Base-by-base conservation (phyloP, 1,139 yeast species). In the Magnusiomyces fungicola region DNA sequence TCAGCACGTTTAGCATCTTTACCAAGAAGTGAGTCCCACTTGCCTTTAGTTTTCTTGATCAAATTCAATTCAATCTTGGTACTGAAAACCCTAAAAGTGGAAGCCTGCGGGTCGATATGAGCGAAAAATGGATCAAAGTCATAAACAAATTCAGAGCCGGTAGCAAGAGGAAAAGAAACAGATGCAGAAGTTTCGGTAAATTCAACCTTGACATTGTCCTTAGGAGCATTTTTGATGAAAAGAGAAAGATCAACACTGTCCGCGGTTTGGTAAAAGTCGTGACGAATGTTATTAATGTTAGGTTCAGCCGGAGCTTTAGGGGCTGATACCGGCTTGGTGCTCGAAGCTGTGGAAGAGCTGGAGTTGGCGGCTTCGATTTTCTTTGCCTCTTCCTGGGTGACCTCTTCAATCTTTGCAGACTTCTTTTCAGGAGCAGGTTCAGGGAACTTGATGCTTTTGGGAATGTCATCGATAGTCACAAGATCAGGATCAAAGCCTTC, bases 231-330 rank as follows among this genome's bases (percentile, higher is more conserved):
- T 56, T 83, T 82, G 50, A 88, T 80, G 58, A 83, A 92, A 6
- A 92, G 69, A 1, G 95, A 80, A 32, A 90, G 71, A 5, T 82
- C 80, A 16, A 89, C 76, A 2, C 68, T 64, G 0, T 70, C 71
- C 16, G 70, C 63, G 21, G 80, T 73, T 63, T 89, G 96, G 66
- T 82, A 88, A 89, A 94, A 89, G 60, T 89, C 96, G 40, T 76
- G 78, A 61, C 83, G 76, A 53, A 81, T 73, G 52, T 76, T 74
- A 45, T 69, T 55, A 7, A 56, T 45, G 16, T 33, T 51, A 14
- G 48, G 49, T 22, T 10, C 38, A 34, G 46, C 3, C 9, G 43
- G 30, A 14, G 43, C 21, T 18, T 43, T n/a, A 23, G 40, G 18
- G 19, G 43, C 33, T 14, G 16, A 24, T 25, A 43, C 43, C 2